A percentile compares a stretch with the other conserved stretches of the same genome.
phyloP scores from a whole-genome alignment of 352 stramenopile genomes.

The Globisporangium paroecandrum region DNA sequence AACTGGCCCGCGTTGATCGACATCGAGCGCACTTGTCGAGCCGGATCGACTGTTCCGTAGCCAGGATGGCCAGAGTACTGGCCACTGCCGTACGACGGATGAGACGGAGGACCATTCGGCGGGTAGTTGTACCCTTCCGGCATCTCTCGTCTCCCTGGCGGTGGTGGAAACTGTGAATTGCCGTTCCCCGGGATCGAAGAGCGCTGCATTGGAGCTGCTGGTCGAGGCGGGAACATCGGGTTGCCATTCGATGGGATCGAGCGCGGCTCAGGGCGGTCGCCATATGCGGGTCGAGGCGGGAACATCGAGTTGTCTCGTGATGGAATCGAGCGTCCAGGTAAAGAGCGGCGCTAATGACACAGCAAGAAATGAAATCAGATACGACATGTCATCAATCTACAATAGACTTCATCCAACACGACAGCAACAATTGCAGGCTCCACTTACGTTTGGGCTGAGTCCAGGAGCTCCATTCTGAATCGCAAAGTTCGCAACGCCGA shows the following conservation, averaged over 20 bases:
- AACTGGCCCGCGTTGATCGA: slow-evolving; percentile 58
- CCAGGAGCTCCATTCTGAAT: slow-evolving; percentile 22
- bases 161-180: slow-evolving; percentile 60
- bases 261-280: slow-evolving; percentile 41
- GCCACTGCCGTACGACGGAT: slow-evolving; percentile 16
- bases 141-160: slow-evolving; percentile 38
- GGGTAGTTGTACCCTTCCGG: slow-evolving; percentile 31
- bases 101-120: slow-evolving; percentile 15
- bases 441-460: slow-evolving; percentile 24
- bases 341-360: slow-evolving; percentile 21
- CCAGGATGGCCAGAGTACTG: slow-evolving; percentile 13
- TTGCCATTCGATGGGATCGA: slow-evolving; percentile 68
- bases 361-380: slow-evolving; percentile 9
- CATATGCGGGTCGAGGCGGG: slow-evolving; percentile 40
- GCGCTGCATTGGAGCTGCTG: slow-evolving; percentile 25
- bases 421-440: not conserved
- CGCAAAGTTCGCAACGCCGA: slow-evolving; percentile 25
- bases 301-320: slow-evolving; percentile 59
- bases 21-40: slow-evolving; percentile 51
- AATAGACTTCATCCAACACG: not conserved
- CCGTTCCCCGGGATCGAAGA: slow-evolving; percentile 49
- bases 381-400: not conserved
- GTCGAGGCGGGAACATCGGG: slow-evolving; percentile 68
- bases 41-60: slow-evolving; percentile 21
- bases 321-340: slow-evolving; percentile 47